These are phyloP conservation scores for Mortierella sp. DNA, from an alignment of 371 early-diverging fungal species.

Conservation along the genomic window DNA sequence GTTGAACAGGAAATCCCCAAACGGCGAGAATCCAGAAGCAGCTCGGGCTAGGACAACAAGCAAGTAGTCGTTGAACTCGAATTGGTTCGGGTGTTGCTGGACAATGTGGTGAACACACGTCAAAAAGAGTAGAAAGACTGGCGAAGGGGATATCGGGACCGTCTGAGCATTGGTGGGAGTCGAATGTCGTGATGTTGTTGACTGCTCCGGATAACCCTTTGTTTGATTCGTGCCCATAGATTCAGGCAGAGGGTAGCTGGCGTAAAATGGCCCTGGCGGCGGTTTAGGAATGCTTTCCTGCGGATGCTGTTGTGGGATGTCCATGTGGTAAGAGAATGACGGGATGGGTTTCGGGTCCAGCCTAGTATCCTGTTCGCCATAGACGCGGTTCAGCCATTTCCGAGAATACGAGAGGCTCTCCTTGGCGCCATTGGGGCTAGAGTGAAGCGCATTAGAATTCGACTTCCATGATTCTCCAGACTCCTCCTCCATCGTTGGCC, in stretches of 20 bases:
- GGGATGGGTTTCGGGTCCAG: slow-evolving; percentile 26
- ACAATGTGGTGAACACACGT: slow-evolving; percentile 59
- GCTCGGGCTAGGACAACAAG: slow-evolving; percentile 56
- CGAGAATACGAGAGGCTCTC: slow-evolving; percentile 26
- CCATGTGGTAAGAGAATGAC: slow-evolving; percentile 28
- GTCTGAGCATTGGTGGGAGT: background rate
- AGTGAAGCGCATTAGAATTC: slow-evolving; percentile 16
- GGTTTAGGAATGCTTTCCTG: background rate
- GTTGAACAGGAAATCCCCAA: slow-evolving; percentile 60
- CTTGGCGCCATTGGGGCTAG: slow-evolving; percentile 48
- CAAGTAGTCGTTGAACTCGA: slow-evolving; percentile 60
- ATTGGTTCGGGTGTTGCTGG: slow-evolving; percentile 52
- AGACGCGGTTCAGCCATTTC: background rate
- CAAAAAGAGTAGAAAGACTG: slow-evolving; percentile 59
- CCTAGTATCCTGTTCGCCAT: slow-evolving; percentile 2
- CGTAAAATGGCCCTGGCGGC: background rate
- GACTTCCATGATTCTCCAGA: slow-evolving; percentile 12
- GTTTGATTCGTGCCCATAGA: background rate
- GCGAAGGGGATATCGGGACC: slow-evolving; percentile 44
- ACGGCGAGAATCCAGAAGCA: slow-evolving; percentile 52
- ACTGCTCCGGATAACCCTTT: background rate
- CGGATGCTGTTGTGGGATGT: background rate
- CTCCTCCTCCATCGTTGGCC: slow-evolving; percentile 10
- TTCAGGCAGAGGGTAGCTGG: background rate
- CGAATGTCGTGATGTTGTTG: slow-evolving; percentile 6